These are phyloP conservation scores for Lachancea fermentati DNA, from an alignment of 805 yeast genomes.

Conservation along the genomic window DNA sequence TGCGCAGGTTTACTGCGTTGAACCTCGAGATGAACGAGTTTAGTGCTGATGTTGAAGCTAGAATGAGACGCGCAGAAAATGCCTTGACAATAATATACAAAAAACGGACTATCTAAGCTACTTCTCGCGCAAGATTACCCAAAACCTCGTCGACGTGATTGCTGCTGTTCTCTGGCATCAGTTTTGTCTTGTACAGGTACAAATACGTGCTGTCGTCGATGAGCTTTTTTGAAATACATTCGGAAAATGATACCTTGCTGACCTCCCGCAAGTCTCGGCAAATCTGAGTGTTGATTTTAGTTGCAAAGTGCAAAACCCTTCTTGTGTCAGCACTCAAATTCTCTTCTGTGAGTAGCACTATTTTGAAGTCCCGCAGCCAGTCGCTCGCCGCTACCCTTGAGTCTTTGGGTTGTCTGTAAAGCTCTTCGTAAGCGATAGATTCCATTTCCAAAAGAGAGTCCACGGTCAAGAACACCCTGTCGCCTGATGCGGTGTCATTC, in stretches of 20 bases:
- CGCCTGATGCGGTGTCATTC: neutral
- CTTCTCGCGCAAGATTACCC: conserved; percentile 7
- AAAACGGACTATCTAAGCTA: neutral
- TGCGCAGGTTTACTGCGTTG: conserved; percentile 9
- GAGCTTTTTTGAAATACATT: conserved; percentile 19
- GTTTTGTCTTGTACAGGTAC: conserved; percentile 15
- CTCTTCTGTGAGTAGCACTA: conserved; percentile 14
- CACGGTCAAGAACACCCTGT: neutral
- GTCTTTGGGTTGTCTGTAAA: conserved; percentile 3
- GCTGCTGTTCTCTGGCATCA: conserved; percentile 2
- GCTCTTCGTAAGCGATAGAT: neutral
- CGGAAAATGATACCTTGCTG: conserved; percentile 10
- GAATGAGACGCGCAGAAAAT: conserved; percentile 5
- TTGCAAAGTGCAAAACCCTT: conserved; percentile 13
- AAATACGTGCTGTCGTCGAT: conserved; percentile 19
- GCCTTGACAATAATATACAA: neutral
- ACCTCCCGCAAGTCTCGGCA: conserved; percentile 15
- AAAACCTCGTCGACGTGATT: conserved; percentile 10
- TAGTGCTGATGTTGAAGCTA: conserved; percentile 5
- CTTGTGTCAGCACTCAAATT: conserved; percentile 12
- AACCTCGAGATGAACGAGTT: conserved; percentile 11
- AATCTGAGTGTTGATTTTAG: conserved; percentile 18
- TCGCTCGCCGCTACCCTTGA: neutral
- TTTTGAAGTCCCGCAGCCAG: conserved; percentile 14
- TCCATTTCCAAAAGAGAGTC: conserved; percentile 1